Evolutionary conservation across 2,329 filamentous ascomycete genomes (phyloP).

Genomic region (Cladosporium oxysporum): DNA sequence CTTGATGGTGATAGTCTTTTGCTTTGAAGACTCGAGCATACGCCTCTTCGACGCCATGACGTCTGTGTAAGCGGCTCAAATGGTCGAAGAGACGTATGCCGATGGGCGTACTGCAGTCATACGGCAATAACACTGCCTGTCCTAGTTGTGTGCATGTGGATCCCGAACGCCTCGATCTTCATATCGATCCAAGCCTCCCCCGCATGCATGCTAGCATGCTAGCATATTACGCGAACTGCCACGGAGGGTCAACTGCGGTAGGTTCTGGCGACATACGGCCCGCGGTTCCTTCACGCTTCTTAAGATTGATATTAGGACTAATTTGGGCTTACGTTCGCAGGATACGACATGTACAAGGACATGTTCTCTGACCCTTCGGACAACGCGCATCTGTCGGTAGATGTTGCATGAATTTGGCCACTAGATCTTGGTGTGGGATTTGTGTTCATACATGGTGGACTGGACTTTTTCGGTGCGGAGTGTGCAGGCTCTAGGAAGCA

Average conservation of each 20-base stretch:
- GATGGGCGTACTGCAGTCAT: conserved; percentile 5
- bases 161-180: conserved; percentile 1
- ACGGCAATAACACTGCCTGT: not conserved
- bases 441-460: not conserved
- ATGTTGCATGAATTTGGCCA: not conserved
- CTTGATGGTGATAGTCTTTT: not conserved
- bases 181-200: not conserved
- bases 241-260: not conserved
- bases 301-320: not conserved
- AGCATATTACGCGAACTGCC: not conserved
- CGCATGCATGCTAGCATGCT: not conserved
- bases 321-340: not conserved
- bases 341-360: not conserved
- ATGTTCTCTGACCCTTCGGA: not conserved
- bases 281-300: conserved; percentile 10
- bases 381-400: not conserved
- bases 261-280: not conserved
- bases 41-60: not conserved
- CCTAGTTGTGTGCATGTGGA: not conserved
- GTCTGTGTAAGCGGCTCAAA: not conserved
- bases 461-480: not conserved
- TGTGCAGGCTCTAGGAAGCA: not conserved
- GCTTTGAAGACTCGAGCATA: not conserved
- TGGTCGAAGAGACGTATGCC: not conserved
- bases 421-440: not conserved